Conservation (phyloP, 2,329 filamentous ascomycete species). For the Cryphonectria radicalis region DNA sequence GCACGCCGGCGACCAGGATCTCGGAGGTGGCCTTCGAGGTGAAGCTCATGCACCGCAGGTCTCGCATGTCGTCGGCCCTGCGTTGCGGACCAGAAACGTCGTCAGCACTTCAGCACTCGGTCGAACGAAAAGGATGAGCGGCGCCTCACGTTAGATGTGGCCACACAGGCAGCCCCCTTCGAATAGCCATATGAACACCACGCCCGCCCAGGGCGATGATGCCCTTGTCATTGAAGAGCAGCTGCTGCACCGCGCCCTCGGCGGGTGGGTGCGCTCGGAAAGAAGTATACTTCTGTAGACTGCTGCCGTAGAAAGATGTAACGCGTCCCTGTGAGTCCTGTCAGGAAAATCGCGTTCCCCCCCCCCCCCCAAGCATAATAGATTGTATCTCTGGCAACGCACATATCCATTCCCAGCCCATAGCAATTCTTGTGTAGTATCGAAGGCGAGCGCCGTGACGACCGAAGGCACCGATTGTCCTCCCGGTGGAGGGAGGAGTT, state of each 20-base stretch:
- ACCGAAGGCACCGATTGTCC: constrained; percentile 68
- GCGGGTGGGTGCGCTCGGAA: constrained; percentile 75
- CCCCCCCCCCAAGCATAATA: not conserved
- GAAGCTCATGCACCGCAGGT: constrained; percentile 94
- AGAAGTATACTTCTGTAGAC: constrained; percentile 88
- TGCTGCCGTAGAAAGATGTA: constrained; percentile 83
- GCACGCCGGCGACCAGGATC: constrained; percentile 84
- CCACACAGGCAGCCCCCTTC: constrained; percentile 85
- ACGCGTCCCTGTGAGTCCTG: constrained; percentile 71
- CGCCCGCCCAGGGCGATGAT: constrained; percentile 82
- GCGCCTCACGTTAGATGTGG: constrained; percentile 69
- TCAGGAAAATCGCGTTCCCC: not conserved
- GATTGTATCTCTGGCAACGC: constrained; percentile 40
- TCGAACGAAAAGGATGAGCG: constrained; percentile 27
- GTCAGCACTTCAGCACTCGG: constrained; percentile 16
- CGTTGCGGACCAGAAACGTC: not conserved
- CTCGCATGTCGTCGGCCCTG: constrained; percentile 76
- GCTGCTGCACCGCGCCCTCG: constrained; percentile 82
- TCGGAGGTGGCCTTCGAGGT: constrained; percentile 83
- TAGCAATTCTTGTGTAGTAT: constrained; percentile 84
- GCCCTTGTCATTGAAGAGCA: constrained; percentile 89
- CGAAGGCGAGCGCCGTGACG: constrained; percentile 79
- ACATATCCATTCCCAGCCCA: constrained; percentile 94
- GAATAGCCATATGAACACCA: constrained; percentile 85
- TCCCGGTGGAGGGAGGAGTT: constrained; percentile 78